These are phyloP conservation scores for Flaveria ramosissima DNA, from an alignment of 129 eudicot species.

Conservation along the genomic window DNA sequence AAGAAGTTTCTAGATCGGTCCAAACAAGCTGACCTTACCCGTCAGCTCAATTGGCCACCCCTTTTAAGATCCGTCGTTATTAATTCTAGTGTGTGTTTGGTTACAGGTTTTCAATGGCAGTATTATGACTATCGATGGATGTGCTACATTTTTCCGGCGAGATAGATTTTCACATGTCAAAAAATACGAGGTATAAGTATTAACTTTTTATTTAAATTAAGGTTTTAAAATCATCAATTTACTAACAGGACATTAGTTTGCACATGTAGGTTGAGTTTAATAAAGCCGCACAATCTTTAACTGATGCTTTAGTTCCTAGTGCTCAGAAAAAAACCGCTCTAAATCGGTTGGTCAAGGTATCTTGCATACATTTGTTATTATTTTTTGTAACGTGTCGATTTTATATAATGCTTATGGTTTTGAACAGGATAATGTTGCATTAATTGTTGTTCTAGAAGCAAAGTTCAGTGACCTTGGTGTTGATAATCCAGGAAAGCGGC, in stretches of 20 bases:
- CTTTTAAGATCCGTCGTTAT: constrained; percentile 16
- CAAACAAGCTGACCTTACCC: neutral
- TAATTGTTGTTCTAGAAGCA: constrained; percentile 90
- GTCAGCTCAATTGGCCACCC: neutral
- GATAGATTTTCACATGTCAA: constrained; percentile 95
- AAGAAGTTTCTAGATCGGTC: neutral
- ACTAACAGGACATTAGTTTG: neutral
- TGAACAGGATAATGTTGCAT: constrained; percentile 86
- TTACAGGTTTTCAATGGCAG: constrained; percentile 65
- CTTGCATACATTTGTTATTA: neutral
- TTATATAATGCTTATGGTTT: constrained; percentile 9
- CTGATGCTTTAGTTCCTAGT: constrained; percentile 86
- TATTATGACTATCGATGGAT: constrained; percentile 69
- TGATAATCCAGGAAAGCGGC: constrained; percentile 91
- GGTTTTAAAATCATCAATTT: neutral
- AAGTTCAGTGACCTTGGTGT: constrained; percentile 81
- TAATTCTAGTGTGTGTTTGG: constrained; percentile 27
- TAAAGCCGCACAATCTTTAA: constrained; percentile 96
- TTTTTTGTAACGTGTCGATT: neutral
- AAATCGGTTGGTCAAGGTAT: constrained; percentile 83
- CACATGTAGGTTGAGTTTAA: constrained; percentile 84
- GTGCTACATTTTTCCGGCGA: constrained; percentile 96
- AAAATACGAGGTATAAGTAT: constrained; percentile 77
- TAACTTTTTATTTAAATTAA: neutral
- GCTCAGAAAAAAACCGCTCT: constrained; percentile 85